Evolutionary conservation across 495 filamentous ascomycete species (phyloP).

Genomic region (Lentithecium fluviatile): DNA sequence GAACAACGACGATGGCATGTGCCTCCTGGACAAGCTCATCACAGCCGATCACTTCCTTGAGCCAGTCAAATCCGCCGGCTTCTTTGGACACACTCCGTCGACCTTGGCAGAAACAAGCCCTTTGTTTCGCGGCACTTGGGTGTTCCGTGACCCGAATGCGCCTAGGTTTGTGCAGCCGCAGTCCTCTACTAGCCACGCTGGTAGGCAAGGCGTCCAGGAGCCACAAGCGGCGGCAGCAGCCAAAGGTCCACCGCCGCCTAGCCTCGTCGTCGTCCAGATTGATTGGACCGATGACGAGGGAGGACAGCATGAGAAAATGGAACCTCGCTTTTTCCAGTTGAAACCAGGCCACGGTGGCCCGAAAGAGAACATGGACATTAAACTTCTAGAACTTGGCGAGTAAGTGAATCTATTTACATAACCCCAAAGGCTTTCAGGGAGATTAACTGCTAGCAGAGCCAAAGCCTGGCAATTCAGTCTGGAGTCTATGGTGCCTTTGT

Average conservation of each 20-base stretch:
- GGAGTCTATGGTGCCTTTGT: slow-evolving; percentile 3
- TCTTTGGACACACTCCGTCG: slow-evolving; percentile 1
- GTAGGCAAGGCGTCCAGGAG: neutral
- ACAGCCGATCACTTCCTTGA: slow-evolving; percentile 11
- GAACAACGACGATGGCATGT: neutral
- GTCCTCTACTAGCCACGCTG: neutral
- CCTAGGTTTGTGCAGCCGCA: neutral
- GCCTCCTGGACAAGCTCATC: slow-evolving; percentile 11
- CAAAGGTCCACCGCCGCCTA: neutral
- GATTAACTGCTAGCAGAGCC: neutral
- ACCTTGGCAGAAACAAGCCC: slow-evolving; percentile 15
- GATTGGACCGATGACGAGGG: slow-evolving; percentile 26
- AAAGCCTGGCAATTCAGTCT: slow-evolving; percentile 28
- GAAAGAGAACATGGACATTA: slow-evolving; percentile 19
- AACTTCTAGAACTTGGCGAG: slow-evolving; percentile 20
- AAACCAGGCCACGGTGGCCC: slow-evolving; percentile 1
- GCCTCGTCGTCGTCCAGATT: slow-evolving; percentile 21
- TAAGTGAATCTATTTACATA: slow-evolving; percentile 2
- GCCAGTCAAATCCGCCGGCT: slow-evolving; percentile 5
- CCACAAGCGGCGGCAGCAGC: neutral
- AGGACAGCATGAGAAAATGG: slow-evolving; percentile 18
- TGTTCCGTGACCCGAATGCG: slow-evolving; percentile 12
- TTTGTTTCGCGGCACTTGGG: slow-evolving; percentile 18
- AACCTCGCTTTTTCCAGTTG: slow-evolving; percentile 12
- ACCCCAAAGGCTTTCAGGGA: neutral